Percentiles rank a stretch among this genome's conserved stretches.
Conservation (phyloP, 805 yeast species). For the Schizosaccharomyces lindneri region DNA sequence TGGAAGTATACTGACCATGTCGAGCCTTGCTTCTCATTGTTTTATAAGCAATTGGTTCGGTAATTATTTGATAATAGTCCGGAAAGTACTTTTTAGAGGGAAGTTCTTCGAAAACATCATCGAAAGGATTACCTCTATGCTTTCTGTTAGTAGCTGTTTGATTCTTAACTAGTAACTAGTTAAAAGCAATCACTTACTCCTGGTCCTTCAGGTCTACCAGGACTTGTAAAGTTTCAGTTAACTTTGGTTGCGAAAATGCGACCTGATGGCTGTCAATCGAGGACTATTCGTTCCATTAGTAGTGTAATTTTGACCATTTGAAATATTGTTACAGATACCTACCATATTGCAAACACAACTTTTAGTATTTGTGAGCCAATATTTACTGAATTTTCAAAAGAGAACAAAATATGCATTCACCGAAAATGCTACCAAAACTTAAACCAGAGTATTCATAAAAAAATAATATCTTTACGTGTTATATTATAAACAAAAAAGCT, state of each 20-base stretch:
- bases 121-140: neutral
- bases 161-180: neutral
- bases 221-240: neutral
- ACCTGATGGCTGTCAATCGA: neutral
- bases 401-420: no score
- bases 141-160: neutral
- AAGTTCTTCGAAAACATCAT: slow-evolving; percentile 9
- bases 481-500: no score
- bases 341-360: no score
- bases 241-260: neutral
- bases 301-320: no score
- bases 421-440: no score
- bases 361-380: no score
- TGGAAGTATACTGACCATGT: slow-evolving; percentile 53
- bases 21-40: slow-evolving; percentile 54
- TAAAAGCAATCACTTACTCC: neutral
- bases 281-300: no score
- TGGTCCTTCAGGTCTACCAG: neutral
- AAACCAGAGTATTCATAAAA: no score
- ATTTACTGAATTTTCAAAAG: no score
- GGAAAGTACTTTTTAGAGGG: slow-evolving; percentile 62
- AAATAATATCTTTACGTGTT: no score
- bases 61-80: slow-evolving; percentile 51
- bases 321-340: no score
- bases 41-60: slow-evolving; percentile 32